A percentile compares a stretch with the other conserved stretches of the same genome.
Conservation (phyloP, 2,329 filamentous ascomycete species). For the Alternaria tenuissima region DNA sequence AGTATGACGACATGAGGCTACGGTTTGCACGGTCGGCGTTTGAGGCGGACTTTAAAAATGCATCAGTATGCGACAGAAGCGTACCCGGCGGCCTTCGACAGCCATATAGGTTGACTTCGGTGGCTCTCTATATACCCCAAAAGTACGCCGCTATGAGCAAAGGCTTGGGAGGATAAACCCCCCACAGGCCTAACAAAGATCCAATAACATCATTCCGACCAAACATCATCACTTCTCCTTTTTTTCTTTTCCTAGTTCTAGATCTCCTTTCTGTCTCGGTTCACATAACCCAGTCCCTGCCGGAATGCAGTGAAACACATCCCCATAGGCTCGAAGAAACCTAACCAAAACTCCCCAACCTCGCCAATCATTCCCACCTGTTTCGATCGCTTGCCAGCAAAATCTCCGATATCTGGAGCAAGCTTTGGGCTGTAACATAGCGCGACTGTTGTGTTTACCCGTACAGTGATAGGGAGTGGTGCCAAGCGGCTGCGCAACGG, state of each 20-base stretch:
- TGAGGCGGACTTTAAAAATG: slow-evolving; percentile 18
- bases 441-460: slow-evolving; percentile 8
- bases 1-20: slow-evolving; percentile 24
- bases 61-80: slow-evolving; percentile 18
- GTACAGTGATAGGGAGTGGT: slow-evolving; percentile 18
- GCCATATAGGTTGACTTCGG: slow-evolving; percentile 18
- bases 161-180: slow-evolving; percentile 1
- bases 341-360: slow-evolving; percentile 1
- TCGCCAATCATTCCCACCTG: slow-evolving; percentile 13
- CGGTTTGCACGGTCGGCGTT: slow-evolving; percentile 24
- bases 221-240: neutral
- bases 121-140: slow-evolving; percentile 28
- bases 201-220: slow-evolving; percentile 9
- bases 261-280: neutral
- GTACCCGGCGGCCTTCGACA: slow-evolving; percentile 12
- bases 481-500: slow-evolving; percentile 15
- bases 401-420: slow-evolving; percentile 11
- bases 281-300: neutral
- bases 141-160: slow-evolving; percentile 19
- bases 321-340: slow-evolving; percentile 11
- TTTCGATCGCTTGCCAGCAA: neutral
- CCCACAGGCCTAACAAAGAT: slow-evolving; percentile 1
- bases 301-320: neutral
- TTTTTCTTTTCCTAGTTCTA: neutral
- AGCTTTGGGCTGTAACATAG: slow-evolving; percentile 9